These are phyloP conservation scores for Debaryomyces castellii DNA, from an alignment of 805 yeast species.

Conservation along the genomic window DNA sequence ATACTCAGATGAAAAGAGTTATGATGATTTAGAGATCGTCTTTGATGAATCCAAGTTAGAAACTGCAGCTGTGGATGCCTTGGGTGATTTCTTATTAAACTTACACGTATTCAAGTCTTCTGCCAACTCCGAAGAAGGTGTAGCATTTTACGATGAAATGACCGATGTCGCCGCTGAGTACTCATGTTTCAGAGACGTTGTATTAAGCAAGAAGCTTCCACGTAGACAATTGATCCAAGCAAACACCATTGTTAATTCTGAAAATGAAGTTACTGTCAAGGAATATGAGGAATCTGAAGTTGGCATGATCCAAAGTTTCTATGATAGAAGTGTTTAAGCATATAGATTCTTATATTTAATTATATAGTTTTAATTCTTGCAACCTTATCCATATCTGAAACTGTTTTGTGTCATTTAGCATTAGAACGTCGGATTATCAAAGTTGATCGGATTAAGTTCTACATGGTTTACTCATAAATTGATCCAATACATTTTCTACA, in stretches of 20 bases:
- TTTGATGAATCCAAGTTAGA: slow-evolving; percentile 64
- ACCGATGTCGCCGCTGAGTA: slow-evolving; percentile 67
- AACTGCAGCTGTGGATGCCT: slow-evolving; percentile 69
- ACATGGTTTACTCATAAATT: neutral
- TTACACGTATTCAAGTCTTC: slow-evolving; percentile 80
- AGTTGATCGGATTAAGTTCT: neutral
- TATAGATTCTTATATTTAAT: neutral
- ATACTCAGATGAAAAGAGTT: slow-evolving; percentile 44
- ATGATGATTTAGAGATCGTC: slow-evolving; percentile 57
- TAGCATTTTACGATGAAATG: slow-evolving; percentile 60
- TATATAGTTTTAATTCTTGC: neutral
- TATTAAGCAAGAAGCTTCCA: slow-evolving; percentile 72
- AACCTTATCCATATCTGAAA: neutral
- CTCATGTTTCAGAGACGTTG: slow-evolving; percentile 64
- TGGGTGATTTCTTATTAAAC: slow-evolving; percentile 66
- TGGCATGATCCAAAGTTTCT: slow-evolving; percentile 79
- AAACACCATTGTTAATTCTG: slow-evolving; percentile 54
- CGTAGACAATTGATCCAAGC: slow-evolving; percentile 84
- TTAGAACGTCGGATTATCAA: neutral
- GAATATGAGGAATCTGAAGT: slow-evolving; percentile 73
- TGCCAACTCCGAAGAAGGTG: slow-evolving; percentile 68
- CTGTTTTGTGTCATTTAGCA: neutral
- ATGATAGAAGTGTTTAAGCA: slow-evolving; percentile 43
- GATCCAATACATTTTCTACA: neutral
- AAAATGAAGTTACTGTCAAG: slow-evolving; percentile 49